Evolutionary conservation across 2,329 filamentous ascomycete genomes (phyloP), one percentile per base, ranked within the genome.

Genomic region (Anthostomella pinea): DNA sequence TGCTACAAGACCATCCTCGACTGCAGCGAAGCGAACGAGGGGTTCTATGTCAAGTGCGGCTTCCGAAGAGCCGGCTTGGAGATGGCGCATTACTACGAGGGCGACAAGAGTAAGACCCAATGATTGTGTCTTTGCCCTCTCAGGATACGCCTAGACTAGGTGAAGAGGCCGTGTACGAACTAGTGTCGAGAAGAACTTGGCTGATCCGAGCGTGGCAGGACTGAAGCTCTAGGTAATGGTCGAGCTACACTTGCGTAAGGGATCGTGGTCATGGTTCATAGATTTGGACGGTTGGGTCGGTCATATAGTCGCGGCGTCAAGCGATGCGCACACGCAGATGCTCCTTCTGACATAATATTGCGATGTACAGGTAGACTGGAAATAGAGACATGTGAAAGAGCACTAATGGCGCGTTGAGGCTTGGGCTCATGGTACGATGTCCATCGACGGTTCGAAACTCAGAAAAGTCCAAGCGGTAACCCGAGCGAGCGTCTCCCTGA

Each of bases 1-100:
- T 97, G 91, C 68, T 97, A 97, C 68, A 97, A 93, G 83, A 89
- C 82, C 49, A 97, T 98, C 52, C 77, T 97, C 48, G 91, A 97
- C 66, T 98, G 93, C 72, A 94, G 86, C 50, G 91, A 96, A 66
- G 80, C 85, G 53, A 98, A 97, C 63, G 89, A 95, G 65, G 91
- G 90, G 15, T 97, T 98, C 72, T 98, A 98, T 64, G 76, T 95
- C 64, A 97, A 97, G 75, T 97, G 93, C 66, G 91, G 91, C 40
- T 97, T 95, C 66, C 85, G 88, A 67, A 75, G 88, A 45, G 91
- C 89, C 18, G 93, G 93, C 11, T 69, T 96, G 38, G 87, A 98
- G 68, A 97, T 98, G 93, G 89, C 91, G 27, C 88, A 95, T 70
- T 95, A 95, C 67, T 93, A 94, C 62, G 88, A 83, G 41, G 63